Conservation (phyloP, 768 basidiomycete genomes). For the Sporobolomyces phaffii region DNA sequence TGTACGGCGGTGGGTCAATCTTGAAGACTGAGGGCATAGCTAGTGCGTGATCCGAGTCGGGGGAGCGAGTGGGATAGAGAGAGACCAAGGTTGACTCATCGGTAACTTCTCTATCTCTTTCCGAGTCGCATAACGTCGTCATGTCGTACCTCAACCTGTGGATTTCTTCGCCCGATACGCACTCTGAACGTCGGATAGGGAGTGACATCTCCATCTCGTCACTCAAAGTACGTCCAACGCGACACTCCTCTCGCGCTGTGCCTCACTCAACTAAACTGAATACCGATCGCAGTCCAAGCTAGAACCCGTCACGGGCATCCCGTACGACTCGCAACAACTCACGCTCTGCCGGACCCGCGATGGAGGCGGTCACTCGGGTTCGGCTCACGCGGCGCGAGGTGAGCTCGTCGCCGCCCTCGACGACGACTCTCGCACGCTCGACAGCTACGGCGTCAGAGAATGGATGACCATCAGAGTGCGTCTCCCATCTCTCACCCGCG, state of each 20-base stretch:
- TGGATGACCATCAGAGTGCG: constrained; percentile 75
- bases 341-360: constrained; percentile 57
- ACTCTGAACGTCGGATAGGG: constrained; percentile 79
- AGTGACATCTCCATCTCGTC: constrained; percentile 65
- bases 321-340: constrained; percentile 64
- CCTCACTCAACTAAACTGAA: no score
- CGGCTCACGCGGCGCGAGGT: constrained; percentile 49
- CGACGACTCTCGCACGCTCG: constrained; percentile 64
- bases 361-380: constrained; percentile 13
- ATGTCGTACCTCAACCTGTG: constrained; percentile 57
- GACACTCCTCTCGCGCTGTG: no score
- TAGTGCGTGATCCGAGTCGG: neutral
- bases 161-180: constrained; percentile 79
- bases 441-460: constrained; percentile 66
- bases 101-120: neutral
- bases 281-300: constrained; percentile 69
- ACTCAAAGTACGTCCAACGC: constrained; percentile 66
- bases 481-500: neutral
- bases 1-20: constrained; percentile 22
- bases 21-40: constrained; percentile 11
- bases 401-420: constrained; percentile 54
- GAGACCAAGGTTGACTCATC: no score
- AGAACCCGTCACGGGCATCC: constrained; percentile 85
- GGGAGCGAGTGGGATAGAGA: neutral
- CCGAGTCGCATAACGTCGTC: neutral